Conservation (phyloP, 257 asterid species). For the Nicotiana tabacum region DNA sequence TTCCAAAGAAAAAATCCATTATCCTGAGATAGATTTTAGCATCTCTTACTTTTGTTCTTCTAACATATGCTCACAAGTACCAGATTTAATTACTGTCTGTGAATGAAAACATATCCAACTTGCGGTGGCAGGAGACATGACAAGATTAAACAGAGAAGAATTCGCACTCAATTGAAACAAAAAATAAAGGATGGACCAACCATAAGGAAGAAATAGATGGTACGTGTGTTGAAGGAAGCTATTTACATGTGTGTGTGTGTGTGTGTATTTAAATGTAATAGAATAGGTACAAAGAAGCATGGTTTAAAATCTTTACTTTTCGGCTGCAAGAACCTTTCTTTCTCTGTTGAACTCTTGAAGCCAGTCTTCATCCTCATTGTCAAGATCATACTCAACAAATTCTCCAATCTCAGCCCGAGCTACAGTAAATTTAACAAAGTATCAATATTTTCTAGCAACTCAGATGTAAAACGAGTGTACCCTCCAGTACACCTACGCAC, state of each 20-base stretch:
- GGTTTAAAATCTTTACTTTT: slow-evolving; percentile 47
- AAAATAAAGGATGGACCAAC: background rate
- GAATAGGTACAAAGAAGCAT: slow-evolving; percentile 2
- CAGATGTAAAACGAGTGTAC: slow-evolving; percentile 10
- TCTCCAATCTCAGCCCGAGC: slow-evolving; percentile 97
- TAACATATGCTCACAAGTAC: background rate
- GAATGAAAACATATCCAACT: slow-evolving; percentile 1
- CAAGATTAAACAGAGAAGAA: background rate
- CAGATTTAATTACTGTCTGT: background rate
- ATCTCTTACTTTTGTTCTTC: background rate
- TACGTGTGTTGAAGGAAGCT: background rate
- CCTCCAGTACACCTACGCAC: slow-evolving; percentile 16
- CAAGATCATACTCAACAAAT: slow-evolving; percentile 93
- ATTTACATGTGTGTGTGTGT: background rate
- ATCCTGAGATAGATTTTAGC: background rate
- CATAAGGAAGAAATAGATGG: background rate
- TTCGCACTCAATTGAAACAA: background rate
- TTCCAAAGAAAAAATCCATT: background rate
- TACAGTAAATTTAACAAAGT: slow-evolving; percentile 30
- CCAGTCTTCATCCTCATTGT: slow-evolving; percentile 99
- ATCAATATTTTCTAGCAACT: slow-evolving; percentile 1
- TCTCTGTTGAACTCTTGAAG: slow-evolving; percentile 71
- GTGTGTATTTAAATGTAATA: background rate
- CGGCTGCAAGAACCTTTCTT: slow-evolving; percentile 61
- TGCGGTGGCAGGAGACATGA: background rate